These are phyloP conservation scores for Kluyveromyces lactis DNA, from an alignment of 805 yeast species.

Conservation along the genomic window DNA sequence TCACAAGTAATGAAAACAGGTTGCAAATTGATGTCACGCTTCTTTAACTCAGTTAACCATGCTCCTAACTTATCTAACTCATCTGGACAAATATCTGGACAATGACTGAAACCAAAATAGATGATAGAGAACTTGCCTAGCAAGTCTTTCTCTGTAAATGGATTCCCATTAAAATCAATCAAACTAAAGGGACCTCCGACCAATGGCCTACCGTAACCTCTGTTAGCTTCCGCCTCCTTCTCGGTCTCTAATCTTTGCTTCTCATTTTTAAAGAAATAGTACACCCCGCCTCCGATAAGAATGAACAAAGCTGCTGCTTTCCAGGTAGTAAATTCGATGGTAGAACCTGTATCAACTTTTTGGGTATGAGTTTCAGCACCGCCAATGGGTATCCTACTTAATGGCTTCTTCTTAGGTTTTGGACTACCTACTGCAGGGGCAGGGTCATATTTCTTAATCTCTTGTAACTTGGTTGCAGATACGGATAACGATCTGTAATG, in stretches of 20 bases:
- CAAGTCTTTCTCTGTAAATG: conserved; percentile 71
- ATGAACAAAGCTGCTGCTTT: conserved; percentile 65
- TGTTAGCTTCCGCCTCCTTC: conserved; percentile 73
- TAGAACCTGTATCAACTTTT: conserved; percentile 31
- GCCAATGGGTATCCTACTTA: conserved; percentile 77
- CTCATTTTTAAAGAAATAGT: conserved; percentile 65
- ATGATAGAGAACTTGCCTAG: conserved; percentile 71
- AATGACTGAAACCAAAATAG: conserved; percentile 96
- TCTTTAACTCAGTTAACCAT: conserved; percentile 51
- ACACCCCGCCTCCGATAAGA: conserved; percentile 61
- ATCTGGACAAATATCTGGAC: conserved; percentile 98
- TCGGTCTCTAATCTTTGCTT: conserved; percentile 67
- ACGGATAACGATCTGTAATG: no score
- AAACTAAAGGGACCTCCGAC: conserved; percentile 87
- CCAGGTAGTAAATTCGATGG: conserved; percentile 75
- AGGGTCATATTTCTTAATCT: no score
- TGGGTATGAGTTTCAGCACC: conserved; percentile 31
- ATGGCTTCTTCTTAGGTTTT: conserved; percentile 42
- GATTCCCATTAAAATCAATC: conserved; percentile 59
- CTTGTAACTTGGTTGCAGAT: no score
- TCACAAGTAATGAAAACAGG: conserved; percentile 95
- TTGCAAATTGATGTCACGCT: conserved; percentile 53
- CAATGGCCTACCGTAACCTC: conserved; percentile 85
- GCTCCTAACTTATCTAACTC: conserved; percentile 86
- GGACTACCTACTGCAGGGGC: no score